A percentile compares a stretch with the other conserved stretches of the same genome.
Evolutionary conservation across 2,329 filamentous ascomycete species (phyloP).

Genomic region (Aspergillus neoniger): DNA sequence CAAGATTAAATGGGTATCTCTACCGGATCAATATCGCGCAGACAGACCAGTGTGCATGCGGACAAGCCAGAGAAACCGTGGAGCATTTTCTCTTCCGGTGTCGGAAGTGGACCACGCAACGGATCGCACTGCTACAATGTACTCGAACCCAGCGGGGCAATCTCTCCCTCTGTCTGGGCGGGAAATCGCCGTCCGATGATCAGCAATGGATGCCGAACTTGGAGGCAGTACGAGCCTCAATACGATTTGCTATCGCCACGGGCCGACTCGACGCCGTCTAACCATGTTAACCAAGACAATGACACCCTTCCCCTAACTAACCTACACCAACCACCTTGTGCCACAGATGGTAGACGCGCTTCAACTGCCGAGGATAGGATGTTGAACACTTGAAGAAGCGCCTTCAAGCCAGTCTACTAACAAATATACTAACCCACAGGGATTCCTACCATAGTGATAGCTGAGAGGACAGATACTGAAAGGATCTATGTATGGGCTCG

Average conservation of each 20-base stretch:
- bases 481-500: too few species aligned
- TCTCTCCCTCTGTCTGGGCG: too few species aligned
- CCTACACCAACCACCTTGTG: constrained; percentile 20
- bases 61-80: constrained; percentile 26
- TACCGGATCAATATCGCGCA: constrained; percentile 5
- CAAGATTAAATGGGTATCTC: constrained; percentile 35
- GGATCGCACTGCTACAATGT: constrained; percentile 8
- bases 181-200: constrained; percentile 12
- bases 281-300: constrained; percentile 20
- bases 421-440: too few species aligned
- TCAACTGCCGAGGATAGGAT: constrained; percentile 38
- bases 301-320: not conserved
- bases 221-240: constrained; percentile 19
- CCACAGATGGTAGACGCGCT: constrained; percentile 32
- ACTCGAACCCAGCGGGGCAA: too few species aligned
- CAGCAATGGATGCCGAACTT: not conserved
- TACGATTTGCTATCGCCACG: constrained; percentile 32
- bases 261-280: constrained; percentile 29
- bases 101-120: constrained; percentile 28
- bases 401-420: constrained; percentile 19
- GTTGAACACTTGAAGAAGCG: constrained; percentile 39
- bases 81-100: constrained; percentile 31
- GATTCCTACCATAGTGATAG: too few species aligned
- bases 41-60: constrained; percentile 23
- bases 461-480: too few species aligned